Evolutionary conservation across 805 yeast genomes (phyloP), one percentile per base, ranked within the genome.

Genomic region (Metahyphopichia silvanorum): DNA sequence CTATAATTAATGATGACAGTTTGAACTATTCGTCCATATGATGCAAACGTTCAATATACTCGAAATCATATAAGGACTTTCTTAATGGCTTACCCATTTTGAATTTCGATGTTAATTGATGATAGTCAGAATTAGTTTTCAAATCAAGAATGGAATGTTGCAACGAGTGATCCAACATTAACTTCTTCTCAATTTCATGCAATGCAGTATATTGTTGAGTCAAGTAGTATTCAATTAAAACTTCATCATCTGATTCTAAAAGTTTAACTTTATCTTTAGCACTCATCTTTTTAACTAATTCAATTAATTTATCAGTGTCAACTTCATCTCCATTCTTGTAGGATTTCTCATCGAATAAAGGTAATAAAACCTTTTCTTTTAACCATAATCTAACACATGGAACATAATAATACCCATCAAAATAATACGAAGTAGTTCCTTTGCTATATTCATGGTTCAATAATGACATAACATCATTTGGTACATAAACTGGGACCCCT

Each of bases 401-500:
- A 6, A 54, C 59, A 32, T 43, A 55, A 37, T 43, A 53, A 33
- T 43, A 53, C 6, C 45, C 56, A 16, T 40, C 39, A 27, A 31
- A 47, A 16, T 38, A 34, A 37, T 37, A 46, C 11, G 46, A 39
- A n/a, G 44, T 46, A 11, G 57, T 49, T 13, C 57, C 56, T 16
- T 42, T 32, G 6, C 44, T 32, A 33, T 55, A 55, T 36, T 55
- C 61, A 16, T 46, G 47, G 17, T 53, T 49, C 32, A 57, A 44
- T 45, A 55, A 50, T 7, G 50, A 39, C 43, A 46, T 39, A 24
- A 55, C 45, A 35, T 50, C 55, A 36, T 53, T 50, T 3, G 61
- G 61, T 12, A 55, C 46, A 31, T 42, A 57, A 2, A 54, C 55
- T 11, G 60, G 60, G 12, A 47, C 74, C 2, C 84, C 82, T 42